Percentiles rank a stretch among this genome's conserved stretches.
phyloP scores from a whole-genome alignment of 257 asterid genomes.

The Coffea canephora region DNA sequence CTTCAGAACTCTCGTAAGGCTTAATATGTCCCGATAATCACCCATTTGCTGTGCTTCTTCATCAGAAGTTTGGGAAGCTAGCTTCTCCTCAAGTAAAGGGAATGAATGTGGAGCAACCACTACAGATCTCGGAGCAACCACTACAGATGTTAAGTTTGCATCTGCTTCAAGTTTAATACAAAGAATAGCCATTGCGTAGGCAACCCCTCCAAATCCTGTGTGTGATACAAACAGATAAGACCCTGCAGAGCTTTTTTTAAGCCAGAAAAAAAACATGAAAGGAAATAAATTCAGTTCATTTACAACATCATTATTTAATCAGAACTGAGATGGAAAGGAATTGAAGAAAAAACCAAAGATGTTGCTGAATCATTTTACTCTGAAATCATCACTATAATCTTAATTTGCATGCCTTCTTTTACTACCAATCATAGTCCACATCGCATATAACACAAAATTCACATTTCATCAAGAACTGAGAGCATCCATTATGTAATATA shows the following conservation, averaged over 20 bases:
- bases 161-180: slow-evolving; percentile 80
- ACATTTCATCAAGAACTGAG: background rate
- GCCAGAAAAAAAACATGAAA: slow-evolving; percentile 23
- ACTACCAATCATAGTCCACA: background rate
- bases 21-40: slow-evolving; percentile 87
- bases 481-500: background rate
- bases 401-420: background rate
- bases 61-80: slow-evolving; percentile 37
- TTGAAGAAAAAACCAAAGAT: background rate
- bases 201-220: slow-evolving; percentile 98
- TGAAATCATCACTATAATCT: background rate
- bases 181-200: slow-evolving; percentile 94
- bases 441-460: background rate
- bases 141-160: slow-evolving; percentile 33
- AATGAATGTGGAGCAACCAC: slow-evolving; percentile 34
- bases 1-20: slow-evolving; percentile 89
- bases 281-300: slow-evolving; percentile 26
- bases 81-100: slow-evolving; percentile 31
- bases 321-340: background rate
- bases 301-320: background rate
- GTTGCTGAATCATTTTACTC: background rate
- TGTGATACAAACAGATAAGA: slow-evolving; percentile 95
- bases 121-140: slow-evolving; percentile 28
- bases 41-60: slow-evolving; percentile 73
- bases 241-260: slow-evolving; percentile 69